A percentile compares a stretch with the other conserved stretches of the same genome.
Conservation (phyloP, 2,329 filamentous ascomycete genomes). For the Cladobotryum mycophilum region DNA sequence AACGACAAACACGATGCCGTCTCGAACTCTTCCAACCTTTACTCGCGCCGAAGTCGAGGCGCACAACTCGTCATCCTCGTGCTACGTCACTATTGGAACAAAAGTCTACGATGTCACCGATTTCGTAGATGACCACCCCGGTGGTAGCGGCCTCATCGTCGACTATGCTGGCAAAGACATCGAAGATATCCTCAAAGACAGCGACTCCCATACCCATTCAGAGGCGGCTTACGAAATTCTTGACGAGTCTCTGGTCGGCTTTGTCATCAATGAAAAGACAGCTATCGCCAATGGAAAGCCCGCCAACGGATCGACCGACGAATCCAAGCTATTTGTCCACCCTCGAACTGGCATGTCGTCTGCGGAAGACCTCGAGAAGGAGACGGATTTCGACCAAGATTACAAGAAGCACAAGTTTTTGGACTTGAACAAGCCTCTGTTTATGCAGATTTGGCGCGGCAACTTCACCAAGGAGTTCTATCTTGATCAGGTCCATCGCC, state of each 20-base stretch:
- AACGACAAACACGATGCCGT: conserved; percentile 55
- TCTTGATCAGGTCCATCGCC: conserved; percentile 89
- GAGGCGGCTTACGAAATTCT: conserved; percentile 95
- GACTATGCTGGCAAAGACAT: conserved; percentile 89
- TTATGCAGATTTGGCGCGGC: conserved; percentile 82
- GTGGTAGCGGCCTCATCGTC: conserved; percentile 79
- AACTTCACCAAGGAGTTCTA: conserved; percentile 96
- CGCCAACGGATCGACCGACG: conserved; percentile 10
- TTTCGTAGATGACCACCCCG: conserved; percentile 85
- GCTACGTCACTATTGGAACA: conserved; percentile 83
- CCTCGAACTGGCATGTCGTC: conserved; percentile 80
- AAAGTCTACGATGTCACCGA: conserved; percentile 95
- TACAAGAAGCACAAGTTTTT: conserved; percentile 92
- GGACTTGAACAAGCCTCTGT: conserved; percentile 75
- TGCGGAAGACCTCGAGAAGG: conserved; percentile 77
- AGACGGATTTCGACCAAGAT: conserved; percentile 70
- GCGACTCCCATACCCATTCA: conserved; percentile 75
- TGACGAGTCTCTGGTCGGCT: conserved; percentile 79
- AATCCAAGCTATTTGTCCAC: conserved; percentile 32
- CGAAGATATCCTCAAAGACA: conserved; percentile 73
- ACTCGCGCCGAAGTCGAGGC: conserved; percentile 72
- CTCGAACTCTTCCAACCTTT: conserved; percentile 75
- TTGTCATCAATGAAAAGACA: conserved; percentile 58
- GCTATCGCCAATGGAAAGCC: conserved; percentile 31
- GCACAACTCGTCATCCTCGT: conserved; percentile 75